These are phyloP conservation scores for Diaporthe sp. DNA, from an alignment of 2,329 filamentous ascomycete genomes.

Conservation along the genomic window DNA sequence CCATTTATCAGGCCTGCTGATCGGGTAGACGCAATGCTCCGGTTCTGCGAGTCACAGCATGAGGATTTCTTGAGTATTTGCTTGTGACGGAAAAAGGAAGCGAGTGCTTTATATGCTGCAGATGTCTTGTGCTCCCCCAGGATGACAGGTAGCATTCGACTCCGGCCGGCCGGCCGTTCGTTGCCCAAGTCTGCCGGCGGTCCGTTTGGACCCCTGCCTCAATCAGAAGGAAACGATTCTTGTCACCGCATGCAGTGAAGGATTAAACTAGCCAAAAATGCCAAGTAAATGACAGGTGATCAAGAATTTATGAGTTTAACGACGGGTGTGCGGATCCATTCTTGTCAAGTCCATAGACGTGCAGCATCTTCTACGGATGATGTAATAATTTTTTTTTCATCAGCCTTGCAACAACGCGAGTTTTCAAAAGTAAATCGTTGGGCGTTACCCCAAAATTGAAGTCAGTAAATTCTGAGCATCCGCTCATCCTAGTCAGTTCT, in stretches of 20 bases:
- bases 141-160: constrained; percentile 20
- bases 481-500: neutral
- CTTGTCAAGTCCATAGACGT: neutral
- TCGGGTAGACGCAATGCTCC: neutral
- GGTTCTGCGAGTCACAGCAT: constrained; percentile 25
- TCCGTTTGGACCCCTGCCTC: constrained; percentile 1
- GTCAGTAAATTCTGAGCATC: neutral
- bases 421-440: too few species aligned
- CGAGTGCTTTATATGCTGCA: neutral
- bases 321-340: too few species aligned
- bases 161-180: neutral
- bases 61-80: neutral
- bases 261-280: neutral
- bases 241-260: constrained; percentile 18
- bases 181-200: constrained; percentile 10
- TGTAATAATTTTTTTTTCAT: too few species aligned
- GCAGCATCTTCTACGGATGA: neutral
- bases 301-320: too few species aligned
- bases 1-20: neutral
- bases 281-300: constrained; percentile 11
- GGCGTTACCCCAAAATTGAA: neutral
- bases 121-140: constrained; percentile 25
- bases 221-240: constrained; percentile 1
- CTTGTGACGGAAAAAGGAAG: constrained; percentile 4
- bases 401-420: neutral